phyloP scores from a whole-genome alignment of 2,329 filamentous ascomycete genomes.

The Alternaria gansuensis region DNA sequence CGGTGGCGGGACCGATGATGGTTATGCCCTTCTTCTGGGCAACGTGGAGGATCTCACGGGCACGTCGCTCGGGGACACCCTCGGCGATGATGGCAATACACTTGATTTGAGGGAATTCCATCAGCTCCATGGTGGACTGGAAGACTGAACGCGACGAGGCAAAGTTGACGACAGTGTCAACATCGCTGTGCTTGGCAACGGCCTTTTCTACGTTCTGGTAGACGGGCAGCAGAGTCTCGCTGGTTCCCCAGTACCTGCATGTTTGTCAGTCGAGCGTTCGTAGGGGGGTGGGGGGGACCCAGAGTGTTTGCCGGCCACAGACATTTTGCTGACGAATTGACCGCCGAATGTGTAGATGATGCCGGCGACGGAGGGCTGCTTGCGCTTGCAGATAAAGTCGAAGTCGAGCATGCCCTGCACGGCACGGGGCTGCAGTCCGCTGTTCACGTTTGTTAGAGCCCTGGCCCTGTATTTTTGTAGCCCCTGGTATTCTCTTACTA shows the following conservation, averaged over 20 bases:
- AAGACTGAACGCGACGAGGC: slow-evolving; percentile 98
- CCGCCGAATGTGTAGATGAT: slow-evolving; percentile 99
- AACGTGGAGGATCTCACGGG: slow-evolving; percentile 95
- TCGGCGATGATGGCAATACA: slow-evolving; percentile 99
- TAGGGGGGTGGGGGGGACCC: slow-evolving; percentile 9
- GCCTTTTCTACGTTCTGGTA: slow-evolving; percentile 96
- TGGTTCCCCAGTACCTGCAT: slow-evolving; percentile 93
- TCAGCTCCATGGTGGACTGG: slow-evolving; percentile 97
- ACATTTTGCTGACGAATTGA: slow-evolving; percentile 99
- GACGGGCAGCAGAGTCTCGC: slow-evolving; percentile 96
- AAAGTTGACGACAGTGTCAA: slow-evolving; percentile 99
- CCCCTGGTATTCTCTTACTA: slow-evolving; percentile 67
- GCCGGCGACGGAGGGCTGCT: slow-evolving; percentile 93
- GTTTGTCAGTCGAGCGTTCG: slow-evolving; percentile 27
- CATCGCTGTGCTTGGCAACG: slow-evolving; percentile 93
- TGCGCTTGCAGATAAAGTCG: slow-evolving; percentile 99
- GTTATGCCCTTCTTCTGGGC: slow-evolving; percentile 98
- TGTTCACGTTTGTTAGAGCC: slow-evolving; percentile 49
- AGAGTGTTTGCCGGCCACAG: slow-evolving; percentile 46
- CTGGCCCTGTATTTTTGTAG: slow-evolving; percentile 9
- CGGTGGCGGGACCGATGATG: slow-evolving; percentile 97
- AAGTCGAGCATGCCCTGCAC: slow-evolving; percentile 83
- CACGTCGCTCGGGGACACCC: slow-evolving; percentile 97
- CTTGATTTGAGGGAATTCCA: slow-evolving; percentile 96
- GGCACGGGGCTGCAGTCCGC: slow-evolving; percentile 89